phyloP scores from a whole-genome alignment of 2,329 filamentous ascomycete species.

The Eutypa lata region DNA sequence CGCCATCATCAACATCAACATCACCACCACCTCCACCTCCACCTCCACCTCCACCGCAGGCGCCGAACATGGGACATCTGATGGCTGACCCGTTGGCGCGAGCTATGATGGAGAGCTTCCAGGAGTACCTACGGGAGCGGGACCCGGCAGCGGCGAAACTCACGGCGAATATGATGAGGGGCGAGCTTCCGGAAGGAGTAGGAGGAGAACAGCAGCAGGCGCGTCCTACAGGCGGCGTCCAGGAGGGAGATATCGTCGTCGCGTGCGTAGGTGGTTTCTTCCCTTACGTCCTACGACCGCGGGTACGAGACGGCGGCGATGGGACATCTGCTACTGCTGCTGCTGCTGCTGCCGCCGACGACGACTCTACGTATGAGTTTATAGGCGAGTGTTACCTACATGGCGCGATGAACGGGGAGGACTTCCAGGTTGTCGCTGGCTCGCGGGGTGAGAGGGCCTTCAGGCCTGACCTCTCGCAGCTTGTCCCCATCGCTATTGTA shows the following conservation, averaged over 20 bases:
- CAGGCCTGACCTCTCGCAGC: conserved; percentile 7
- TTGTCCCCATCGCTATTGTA: conserved; percentile 12
- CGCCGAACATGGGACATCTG: conserved; percentile 6
- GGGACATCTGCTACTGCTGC: neutral
- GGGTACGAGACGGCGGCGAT: neutral
- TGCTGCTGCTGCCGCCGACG: neutral
- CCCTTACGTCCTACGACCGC: conserved; percentile 18
- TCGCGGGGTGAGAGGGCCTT: too few relatives aligned
- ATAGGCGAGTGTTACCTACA: conserved; percentile 22
- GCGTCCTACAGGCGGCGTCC: conserved; percentile 8
- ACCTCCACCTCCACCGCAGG: neutral
- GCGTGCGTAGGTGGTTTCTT: conserved; percentile 20
- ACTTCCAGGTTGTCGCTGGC: conserved; percentile 9
- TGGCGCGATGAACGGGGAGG: conserved; percentile 21
- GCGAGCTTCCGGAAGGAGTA: conserved; percentile 5
- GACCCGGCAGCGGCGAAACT: conserved; percentile 6
- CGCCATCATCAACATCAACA: too few relatives aligned
- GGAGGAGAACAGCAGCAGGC: neutral
- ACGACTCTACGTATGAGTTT: conserved; percentile 17
- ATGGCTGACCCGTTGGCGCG: conserved; percentile 12
- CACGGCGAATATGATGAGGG: conserved; percentile 9
- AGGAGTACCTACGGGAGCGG: conserved; percentile 7
- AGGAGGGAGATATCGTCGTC: conserved; percentile 17
- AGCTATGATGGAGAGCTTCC: conserved; percentile 13
- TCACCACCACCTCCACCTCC: neutral